Evolutionary conservation across 441 rosid species (phyloP), one percentile per base, ranked within the genome.

Genomic region (Bruguiera hainesii): DNA sequence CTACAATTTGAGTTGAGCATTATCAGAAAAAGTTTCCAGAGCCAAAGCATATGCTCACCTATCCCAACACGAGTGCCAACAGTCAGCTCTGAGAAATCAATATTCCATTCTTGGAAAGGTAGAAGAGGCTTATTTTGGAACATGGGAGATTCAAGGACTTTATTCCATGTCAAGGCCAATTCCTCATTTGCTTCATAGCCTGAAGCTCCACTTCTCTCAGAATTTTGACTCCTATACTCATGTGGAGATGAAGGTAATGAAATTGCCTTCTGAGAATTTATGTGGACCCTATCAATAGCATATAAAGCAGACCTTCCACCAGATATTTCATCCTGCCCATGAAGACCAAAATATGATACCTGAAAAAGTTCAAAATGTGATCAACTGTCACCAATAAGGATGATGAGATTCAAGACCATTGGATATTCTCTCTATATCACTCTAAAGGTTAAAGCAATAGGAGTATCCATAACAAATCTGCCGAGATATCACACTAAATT

Each of bases 11-110:
- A 13, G 16, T 42, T 42, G 48, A 3, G 48, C 4, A 42, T 13
- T 42, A 42, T 13, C 18, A 42, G 48, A 13, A 37, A 13, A 13
- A 3, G 18, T 42, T 42, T 42, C 48, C 48, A 42, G 48, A 42
- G 16, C 48, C 48, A 42, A 42, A 42, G 48, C 48, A 42, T 25
- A 49, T 21, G 65, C 82, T 85, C 83, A 96, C 98, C 99, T 62
- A 93, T 96, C 58, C 99, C 99, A 72, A 96, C 99, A 62, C 99
- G 98, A 77, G 93, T 87, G 56, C 97, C 96, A 68, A 96, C 96
- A 0, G 90, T 86, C 74, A 96, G 64, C 73, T 96, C 99, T 13
- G 97, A 88, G 80, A 86, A 96, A 79, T 91, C 95, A 75, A 96
- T 96, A 74, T 87, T 86, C 99, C 99, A 96, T 73, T 91, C 99